Evolutionary conservation across 768 basidiomycete genomes (phyloP), one percentile per base, ranked within the genome.

Genomic region (Boletus bicolor): DNA sequence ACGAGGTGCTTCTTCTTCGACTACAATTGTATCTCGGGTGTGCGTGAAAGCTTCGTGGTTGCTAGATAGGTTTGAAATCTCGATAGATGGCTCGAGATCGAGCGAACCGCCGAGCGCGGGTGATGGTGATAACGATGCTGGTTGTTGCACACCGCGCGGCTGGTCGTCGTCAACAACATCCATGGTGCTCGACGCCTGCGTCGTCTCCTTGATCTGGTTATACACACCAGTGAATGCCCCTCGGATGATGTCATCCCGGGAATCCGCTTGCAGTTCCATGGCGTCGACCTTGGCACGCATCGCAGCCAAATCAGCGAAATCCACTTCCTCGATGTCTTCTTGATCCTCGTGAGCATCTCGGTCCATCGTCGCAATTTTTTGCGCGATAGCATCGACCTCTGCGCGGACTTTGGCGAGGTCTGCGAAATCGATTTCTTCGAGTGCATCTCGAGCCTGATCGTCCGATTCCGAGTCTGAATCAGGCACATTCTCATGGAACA

Each of bases 401-500:
- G 74, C 73, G 34, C 76, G 68, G 3, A 89, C 51, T 55, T 73
- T 75, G 2, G 70, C 81, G 42, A 86, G 63, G 46, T 89, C 86
- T 15, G 77, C 75, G 60, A 89, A 91, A 63, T 91, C 84, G 14
- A 90, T 75, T 62, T 83, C 83, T 64, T 82, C 79, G 26, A 85
- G 67, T 17, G 70, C 72, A 44, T 24, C 21, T 24, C 2, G 21
- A 24, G 2, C 21, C 21, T 67, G 58, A 19, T 63, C 58, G 1
- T 74, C 76, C 17, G 69, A 69, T 26, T 68, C 73, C 0, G 70
- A 68, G 30, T 61, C 58, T 32, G 53, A 61, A 49, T 44, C 53
- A 53, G 56, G 49, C 21, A 15, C 21, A 60, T 63, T 32, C 9
- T 70, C 76, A 56, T 79, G 81, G 72, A 91, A 91, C 1, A 91